phyloP scores from a whole-genome alignment of 2,329 filamentous ascomycete species.

The Aspergillus sp. region DNA sequence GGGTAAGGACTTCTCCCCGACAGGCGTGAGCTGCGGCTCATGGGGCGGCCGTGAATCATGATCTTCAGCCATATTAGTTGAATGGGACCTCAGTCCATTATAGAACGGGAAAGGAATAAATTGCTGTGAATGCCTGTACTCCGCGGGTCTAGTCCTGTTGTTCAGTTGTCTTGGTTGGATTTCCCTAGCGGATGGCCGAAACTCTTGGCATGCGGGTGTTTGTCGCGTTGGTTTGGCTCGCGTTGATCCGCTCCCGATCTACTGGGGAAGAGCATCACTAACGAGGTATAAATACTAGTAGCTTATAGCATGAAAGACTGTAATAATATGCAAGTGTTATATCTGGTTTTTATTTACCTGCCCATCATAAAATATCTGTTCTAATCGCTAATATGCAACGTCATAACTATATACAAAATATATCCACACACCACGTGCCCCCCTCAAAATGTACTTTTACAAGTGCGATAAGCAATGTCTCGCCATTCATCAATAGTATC shows the following conservation, averaged over 20 bases:
- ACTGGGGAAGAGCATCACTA: background rate
- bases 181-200: conserved; percentile 11
- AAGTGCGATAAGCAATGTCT: background rate
- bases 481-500: background rate
- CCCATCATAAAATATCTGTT: background rate
- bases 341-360: background rate
- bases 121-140: background rate
- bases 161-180: conserved; percentile 12
- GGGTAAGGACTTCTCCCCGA: conserved; percentile 44
- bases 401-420: background rate
- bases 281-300: no score
- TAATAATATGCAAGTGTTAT: background rate
- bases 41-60: conserved; percentile 16
- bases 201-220: conserved; percentile 22
- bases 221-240: conserved; percentile 6
- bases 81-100: conserved; percentile 27
- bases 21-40: conserved; percentile 40
- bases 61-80: conserved; percentile 25
- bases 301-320: no score
- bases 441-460: no score
- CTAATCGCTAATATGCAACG: background rate
- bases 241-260: background rate
- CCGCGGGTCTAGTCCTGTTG: background rate
- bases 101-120: conserved; percentile 8
- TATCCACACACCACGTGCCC: background rate